Percentiles rank a stretch among this genome's conserved stretches.
Evolutionary conservation across 1,284 basidiomycete species (phyloP).

Genomic region (Chalciporus piperatoides): DNA sequence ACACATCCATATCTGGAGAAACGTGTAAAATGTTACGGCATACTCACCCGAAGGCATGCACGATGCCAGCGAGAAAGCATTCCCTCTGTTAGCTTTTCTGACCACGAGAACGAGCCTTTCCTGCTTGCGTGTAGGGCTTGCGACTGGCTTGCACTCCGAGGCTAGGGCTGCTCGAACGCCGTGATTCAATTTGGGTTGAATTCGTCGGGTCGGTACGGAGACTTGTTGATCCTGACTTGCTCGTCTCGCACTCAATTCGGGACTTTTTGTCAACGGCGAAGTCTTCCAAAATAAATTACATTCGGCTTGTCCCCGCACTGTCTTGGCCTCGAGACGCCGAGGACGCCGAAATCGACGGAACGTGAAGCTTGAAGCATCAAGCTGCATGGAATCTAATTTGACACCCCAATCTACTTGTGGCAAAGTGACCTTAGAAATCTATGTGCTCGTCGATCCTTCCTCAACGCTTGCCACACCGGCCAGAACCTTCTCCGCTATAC

Average conservation of each 20-base stretch:
- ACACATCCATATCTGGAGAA: conserved; percentile 11
- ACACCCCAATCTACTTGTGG: not conserved
- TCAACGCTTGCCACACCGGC: conserved; percentile 15
- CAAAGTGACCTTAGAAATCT: not conserved
- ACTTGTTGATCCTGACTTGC: not conserved
- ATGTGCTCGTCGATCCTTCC: not conserved
- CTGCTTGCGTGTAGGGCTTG: too few relatives aligned
- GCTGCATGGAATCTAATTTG: not conserved
- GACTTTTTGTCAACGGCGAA: not conserved
- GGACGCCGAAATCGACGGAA: not conserved
- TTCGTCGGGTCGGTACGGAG: too few relatives aligned
- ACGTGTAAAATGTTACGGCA: conserved; percentile 7
- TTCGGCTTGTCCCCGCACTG: not conserved
- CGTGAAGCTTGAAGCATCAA: not conserved
- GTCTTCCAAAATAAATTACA: not conserved
- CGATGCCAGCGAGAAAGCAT: too few relatives aligned
- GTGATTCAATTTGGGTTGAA: too few relatives aligned
- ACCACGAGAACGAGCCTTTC: too few relatives aligned
- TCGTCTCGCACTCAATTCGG: not conserved
- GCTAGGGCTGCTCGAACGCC: too few relatives aligned
- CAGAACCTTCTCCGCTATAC: conserved; percentile 45
- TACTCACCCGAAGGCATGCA: not conserved
- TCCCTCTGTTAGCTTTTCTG: too few relatives aligned
- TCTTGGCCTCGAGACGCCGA: not conserved
- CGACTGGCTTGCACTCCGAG: too few relatives aligned